phyloP scores from a whole-genome alignment of 805 yeast genomes.

The Candida montana region DNA sequence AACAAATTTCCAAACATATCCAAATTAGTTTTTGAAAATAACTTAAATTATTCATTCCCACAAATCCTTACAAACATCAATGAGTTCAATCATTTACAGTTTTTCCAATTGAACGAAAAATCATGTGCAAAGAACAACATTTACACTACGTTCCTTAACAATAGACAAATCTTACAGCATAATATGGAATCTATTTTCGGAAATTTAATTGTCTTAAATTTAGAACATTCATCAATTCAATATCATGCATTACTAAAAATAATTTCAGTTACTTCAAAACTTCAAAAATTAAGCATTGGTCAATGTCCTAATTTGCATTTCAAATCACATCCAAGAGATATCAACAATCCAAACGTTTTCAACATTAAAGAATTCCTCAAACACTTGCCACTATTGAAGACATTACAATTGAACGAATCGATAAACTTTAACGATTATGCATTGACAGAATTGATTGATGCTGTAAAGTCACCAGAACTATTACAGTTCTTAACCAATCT shows the following conservation, averaged over 20 bases:
- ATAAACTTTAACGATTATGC: slow-evolving; percentile 22
- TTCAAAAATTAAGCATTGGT: slow-evolving; percentile 14
- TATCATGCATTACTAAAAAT: slow-evolving; percentile 18
- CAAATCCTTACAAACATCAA: slow-evolving; percentile 6
- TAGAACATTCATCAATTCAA: slow-evolving; percentile 23
- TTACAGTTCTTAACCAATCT: slow-evolving; percentile 10
- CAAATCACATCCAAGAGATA: slow-evolving; percentile 13
- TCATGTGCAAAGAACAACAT: slow-evolving; percentile 7
- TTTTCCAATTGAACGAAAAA: slow-evolving; percentile 7
- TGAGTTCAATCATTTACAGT: slow-evolving; percentile 7
- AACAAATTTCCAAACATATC: slow-evolving; percentile 16
- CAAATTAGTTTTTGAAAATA: slow-evolving; percentile 19
- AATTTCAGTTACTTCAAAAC: not conserved
- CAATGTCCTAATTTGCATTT: slow-evolving; percentile 20
- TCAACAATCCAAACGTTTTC: slow-evolving; percentile 13
- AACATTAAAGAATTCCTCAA: slow-evolving; percentile 17
- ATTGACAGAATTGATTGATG: slow-evolving; percentile 11
- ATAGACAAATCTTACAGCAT: slow-evolving; percentile 5
- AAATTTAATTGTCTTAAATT: slow-evolving; percentile 13
- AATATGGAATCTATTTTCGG: slow-evolving; percentile 12
- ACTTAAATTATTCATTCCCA: slow-evolving; percentile 8
- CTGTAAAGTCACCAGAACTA: slow-evolving; percentile 5
- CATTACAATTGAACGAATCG: slow-evolving; percentile 20
- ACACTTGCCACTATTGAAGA: slow-evolving; percentile 15
- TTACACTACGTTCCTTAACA: slow-evolving; percentile 4